Evolutionary conservation across 768 basidiomycete species (phyloP).

Genomic region (Serendipita sp.): DNA sequence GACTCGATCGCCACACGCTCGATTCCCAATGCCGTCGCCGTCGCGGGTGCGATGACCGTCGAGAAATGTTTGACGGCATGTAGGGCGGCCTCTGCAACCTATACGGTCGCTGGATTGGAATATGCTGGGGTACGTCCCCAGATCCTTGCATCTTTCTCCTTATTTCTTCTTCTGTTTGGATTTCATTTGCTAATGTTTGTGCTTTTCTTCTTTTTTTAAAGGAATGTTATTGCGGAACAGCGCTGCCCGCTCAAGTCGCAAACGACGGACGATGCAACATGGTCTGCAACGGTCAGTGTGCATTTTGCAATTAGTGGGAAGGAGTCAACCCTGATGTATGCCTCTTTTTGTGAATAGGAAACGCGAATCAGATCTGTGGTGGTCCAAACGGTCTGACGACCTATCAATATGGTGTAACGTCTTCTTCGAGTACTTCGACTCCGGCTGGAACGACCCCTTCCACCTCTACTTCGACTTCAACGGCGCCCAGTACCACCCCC

Average conservation of each 20-base stretch:
- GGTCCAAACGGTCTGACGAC: background rate
- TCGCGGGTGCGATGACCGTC: slow-evolving; percentile 27
- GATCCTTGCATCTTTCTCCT: slow-evolving; percentile 26
- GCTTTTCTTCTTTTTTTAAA: background rate
- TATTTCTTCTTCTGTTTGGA: background rate
- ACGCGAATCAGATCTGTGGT: background rate
- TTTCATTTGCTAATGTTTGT: background rate
- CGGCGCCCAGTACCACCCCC: background rate
- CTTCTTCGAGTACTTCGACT: background rate
- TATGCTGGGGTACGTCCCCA: slow-evolving; percentile 34
- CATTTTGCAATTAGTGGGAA: no score
- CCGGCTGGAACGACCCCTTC: background rate
- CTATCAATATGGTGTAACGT: background rate
- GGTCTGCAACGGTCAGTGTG: background rate
- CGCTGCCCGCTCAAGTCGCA: background rate
- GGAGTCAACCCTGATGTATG: no score
- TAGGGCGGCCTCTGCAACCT: slow-evolving; percentile 40
- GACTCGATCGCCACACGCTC: slow-evolving; percentile 23
- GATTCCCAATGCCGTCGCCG: slow-evolving; percentile 18
- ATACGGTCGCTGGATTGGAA: slow-evolving; percentile 53
- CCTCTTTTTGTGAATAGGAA: background rate
- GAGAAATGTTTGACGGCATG: slow-evolving; percentile 49
- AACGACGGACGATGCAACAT: slow-evolving; percentile 5
- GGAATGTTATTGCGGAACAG: background rate
- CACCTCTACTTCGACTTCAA: background rate